A percentile compares a stretch with the other conserved stretches of the same genome.
These are phyloP conservation scores for Apiotrichum veenhuisii DNA, from an alignment of 1,284 basidiomycete genomes.

Conservation along the genomic window DNA sequence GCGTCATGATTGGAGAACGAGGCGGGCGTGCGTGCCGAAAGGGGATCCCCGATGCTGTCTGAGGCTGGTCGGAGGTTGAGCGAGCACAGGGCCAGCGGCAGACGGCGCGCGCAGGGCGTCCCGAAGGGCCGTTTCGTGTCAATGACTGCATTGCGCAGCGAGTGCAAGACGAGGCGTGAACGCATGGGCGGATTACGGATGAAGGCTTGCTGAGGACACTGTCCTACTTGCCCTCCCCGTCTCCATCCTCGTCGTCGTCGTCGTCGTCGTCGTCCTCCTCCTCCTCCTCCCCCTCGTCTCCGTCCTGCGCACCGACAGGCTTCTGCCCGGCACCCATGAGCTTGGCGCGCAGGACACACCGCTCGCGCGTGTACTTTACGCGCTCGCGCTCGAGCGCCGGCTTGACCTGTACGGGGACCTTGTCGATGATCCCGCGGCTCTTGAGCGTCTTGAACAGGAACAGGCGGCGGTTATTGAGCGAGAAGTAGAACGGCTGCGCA, in stretches of 20 bases:
- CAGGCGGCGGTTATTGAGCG: slow-evolving; percentile 18
- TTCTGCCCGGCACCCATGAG: slow-evolving; percentile 16
- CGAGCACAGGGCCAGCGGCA: no score
- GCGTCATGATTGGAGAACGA: no score
- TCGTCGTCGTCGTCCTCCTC: background rate
- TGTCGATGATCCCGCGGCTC: slow-evolving; percentile 11
- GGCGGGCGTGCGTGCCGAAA: no score
- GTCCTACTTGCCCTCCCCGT: no score
- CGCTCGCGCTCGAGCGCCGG: slow-evolving; percentile 20
- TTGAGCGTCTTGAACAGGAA: slow-evolving; percentile 20
- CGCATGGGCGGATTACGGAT: no score
- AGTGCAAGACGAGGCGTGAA: no score
- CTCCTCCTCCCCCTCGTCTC: slow-evolving; percentile 2
- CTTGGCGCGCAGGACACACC: slow-evolving; percentile 14
- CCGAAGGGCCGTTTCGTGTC: no score
- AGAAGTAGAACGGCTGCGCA: slow-evolving; percentile 16
- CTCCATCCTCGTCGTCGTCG: background rate
- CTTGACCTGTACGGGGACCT: slow-evolving; percentile 18
- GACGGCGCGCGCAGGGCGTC: no score
- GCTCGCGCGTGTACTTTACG: slow-evolving; percentile 16
- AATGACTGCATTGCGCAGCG: no score
- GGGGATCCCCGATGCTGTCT: no score
- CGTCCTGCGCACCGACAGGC: slow-evolving; percentile 3
- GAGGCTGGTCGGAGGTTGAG: no score
- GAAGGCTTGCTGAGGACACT: no score